Evolutionary conservation across 2,329 filamentous ascomycete species (phyloP), one percentile per base, ranked within the genome.

Genomic region (Aspergillus sp.): DNA sequence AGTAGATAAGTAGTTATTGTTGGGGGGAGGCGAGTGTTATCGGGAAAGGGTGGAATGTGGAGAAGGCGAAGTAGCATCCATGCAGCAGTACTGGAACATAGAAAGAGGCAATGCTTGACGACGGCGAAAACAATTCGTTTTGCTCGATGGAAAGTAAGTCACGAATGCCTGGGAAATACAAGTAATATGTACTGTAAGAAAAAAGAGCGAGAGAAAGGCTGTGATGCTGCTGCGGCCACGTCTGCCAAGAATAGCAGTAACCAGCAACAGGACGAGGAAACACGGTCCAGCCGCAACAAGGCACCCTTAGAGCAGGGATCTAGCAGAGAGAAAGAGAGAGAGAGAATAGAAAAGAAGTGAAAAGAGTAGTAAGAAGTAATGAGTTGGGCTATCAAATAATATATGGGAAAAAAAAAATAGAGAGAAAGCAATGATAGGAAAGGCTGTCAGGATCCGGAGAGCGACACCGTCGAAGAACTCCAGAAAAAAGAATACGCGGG

Each of bases 191-290:
- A 35, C 10, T 17, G n/a, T 35, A 35, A 30, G 4, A 30, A 30
- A 12, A 12, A 30, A 30, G 25, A 30, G 25, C 25, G 10, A 39
- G 17, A 17, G 17, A 19, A 19, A 39, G 37, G 37, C 37, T 30
- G 46, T 25, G 33, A 33, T 44, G 42, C 45, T 41, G 46, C 39
- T 50, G 43, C 46, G 46, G 49, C 43, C 49, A 50, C 49, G 42
- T 50, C 48, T 50, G 49, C 49, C 42, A 46, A 50, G 43, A 19
- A 15, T 30, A 30, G 37, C 37, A 39, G 37, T 12, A 39, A 12
- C 17, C n/a, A 19, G 37, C 33, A 37, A 19, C 37, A 39, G 37
- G 23, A 44, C 22, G 10, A 37, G 13, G 3, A 19, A 13, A 37
- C 5, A 45, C 30, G 27, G 19, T 30, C 38, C 41, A 43, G 41